phyloP scores from a whole-genome alignment of 495 filamentous ascomycete genomes.

The Penicillium steckii region DNA sequence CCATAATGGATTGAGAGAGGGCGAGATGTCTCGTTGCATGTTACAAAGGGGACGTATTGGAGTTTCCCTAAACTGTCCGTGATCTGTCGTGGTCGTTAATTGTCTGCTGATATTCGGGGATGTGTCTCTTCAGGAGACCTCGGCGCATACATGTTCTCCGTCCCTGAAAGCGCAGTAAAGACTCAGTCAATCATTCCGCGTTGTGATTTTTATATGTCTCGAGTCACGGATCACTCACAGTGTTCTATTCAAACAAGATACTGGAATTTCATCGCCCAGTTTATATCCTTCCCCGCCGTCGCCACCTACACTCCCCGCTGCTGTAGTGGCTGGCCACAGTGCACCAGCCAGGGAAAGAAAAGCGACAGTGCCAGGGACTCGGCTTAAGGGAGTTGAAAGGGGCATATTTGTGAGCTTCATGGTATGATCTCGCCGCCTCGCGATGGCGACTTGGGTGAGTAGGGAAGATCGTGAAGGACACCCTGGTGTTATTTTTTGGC shows the following conservation, averaged over 20 bases:
- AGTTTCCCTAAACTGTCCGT: conserved; percentile 76
- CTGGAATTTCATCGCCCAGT: conserved; percentile 54
- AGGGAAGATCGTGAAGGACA: conserved; percentile 10
- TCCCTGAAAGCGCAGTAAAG: conserved; percentile 14
- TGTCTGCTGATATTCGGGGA: neutral
- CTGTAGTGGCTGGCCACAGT: conserved; percentile 22
- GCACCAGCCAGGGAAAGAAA: conserved; percentile 19
- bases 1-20: conserved; percentile 86
- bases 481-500: conserved; percentile 10
- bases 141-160: conserved; percentile 59
- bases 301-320: conserved; percentile 28
- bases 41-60: conserved; percentile 89
- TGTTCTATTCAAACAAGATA: conserved; percentile 66
- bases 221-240: conserved; percentile 48
- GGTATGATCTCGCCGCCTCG: conserved; percentile 7
- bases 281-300: conserved; percentile 53
- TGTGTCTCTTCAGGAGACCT: conserved; percentile 3
- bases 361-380: conserved; percentile 3
- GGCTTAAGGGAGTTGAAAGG: conserved; percentile 8
- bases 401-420: conserved; percentile 10
- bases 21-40: conserved; percentile 83
- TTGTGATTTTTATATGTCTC: neutral
- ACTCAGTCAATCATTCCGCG: conserved; percentile 16
- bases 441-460: conserved; percentile 11
- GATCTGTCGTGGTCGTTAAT: conserved; percentile 55